A percentile compares a stretch with the other conserved stretches of the same genome.
Conservation (phyloP, 208 protist genomes). For the Leishmania mexicana region DNA sequence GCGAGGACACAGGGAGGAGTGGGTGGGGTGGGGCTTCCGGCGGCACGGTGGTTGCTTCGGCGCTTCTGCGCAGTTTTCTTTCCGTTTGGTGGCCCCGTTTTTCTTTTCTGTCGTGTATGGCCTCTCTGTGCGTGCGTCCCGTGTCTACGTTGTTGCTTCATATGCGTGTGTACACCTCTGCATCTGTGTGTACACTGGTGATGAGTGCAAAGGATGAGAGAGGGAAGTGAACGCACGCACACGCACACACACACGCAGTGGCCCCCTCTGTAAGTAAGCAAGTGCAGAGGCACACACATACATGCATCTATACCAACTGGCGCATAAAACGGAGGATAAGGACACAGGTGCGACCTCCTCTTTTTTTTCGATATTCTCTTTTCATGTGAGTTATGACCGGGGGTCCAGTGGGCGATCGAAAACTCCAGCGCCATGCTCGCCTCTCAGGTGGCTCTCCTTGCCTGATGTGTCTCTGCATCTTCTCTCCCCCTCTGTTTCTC, state of each 20-base stretch:
- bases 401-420: background rate
- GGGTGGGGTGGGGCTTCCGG: background rate
- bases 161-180: background rate
- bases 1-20: background rate
- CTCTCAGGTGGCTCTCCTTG: background rate
- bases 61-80: background rate
- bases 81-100: background rate
- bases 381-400: background rate
- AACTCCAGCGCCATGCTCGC: background rate
- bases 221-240: background rate
- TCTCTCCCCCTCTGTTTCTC: background rate
- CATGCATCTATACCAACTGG: background rate
- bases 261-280: background rate
- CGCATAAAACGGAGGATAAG: background rate
- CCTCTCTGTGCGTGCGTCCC: background rate
- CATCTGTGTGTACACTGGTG: background rate
- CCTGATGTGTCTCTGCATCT: background rate
- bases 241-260: background rate
- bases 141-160: background rate
- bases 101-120: background rate
- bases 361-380: constrained; percentile 1
- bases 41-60: background rate
- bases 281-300: background rate
- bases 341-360: background rate
- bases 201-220: background rate